Evolutionary conservation across 306 rosid genomes (phyloP), one percentile per base, ranked within the genome.

Genomic region (Acacia confusa): DNA sequence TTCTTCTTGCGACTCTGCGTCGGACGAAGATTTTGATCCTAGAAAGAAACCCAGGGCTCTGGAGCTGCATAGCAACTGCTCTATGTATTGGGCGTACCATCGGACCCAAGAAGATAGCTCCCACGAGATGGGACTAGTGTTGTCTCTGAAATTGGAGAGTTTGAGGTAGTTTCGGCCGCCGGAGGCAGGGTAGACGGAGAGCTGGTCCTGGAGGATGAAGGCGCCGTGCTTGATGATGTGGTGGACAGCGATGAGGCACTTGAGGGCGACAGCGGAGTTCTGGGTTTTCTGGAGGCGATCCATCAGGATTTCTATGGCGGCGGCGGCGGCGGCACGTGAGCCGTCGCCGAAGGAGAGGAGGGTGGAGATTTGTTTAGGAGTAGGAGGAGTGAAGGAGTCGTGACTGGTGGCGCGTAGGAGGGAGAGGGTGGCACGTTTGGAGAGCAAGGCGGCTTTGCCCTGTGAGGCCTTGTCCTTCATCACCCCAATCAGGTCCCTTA

Each of bases 141-240:
- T 74, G 81, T 88, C 95, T 0, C 97, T 90, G 82, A 95, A 95
- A 71, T 90, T 84, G n/a, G 98, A 92, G 77, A 95, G 97, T 25
- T 92, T 92, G 5, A 95, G 98, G 91, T 92, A 91, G 85, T 95
- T 95, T 75, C 98, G 82, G 38, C 98, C 98, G 19, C 97, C 97
- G 16, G 78, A 2, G 36, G 86, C 36, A 27, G 98, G 97, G 76
- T 80, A 90, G 1, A 93, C 88, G 19, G 97, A 88, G 78, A 95
- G 92, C 83, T 95, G 99, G 76, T 95, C 99, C 60, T 85, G 97
- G 28, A 95, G 92, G 41, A 95, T 95, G 90, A 95, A 95, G 83
- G 83, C 71, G 15, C 97, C 99, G 78, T 71, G 79, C 50, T 58
- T 79, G 84, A 89, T 52, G 70, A 95, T 84, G 75, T 88, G 92